Base-by-base conservation (phyloP, 1,284 basidiomycete species). In the Boletus smithii region DNA sequence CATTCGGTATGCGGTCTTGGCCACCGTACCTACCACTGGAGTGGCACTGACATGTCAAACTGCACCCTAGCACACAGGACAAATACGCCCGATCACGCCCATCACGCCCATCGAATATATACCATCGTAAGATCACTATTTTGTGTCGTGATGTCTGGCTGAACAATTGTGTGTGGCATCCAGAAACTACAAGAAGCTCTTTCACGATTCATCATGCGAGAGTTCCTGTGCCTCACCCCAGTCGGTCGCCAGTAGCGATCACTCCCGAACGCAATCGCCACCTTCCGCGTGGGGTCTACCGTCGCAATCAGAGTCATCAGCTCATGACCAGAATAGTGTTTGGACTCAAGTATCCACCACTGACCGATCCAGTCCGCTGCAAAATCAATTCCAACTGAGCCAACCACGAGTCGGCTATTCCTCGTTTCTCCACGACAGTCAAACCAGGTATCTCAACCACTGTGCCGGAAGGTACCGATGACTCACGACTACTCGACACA, bases 401-500 rank as follows among this genome's bases (percentile, higher is more conserved):
- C 71, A 73, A 53, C 74, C 76, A 46, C 73, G 77, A 34, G 75
- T 80, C 37, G 76, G 75, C 55, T 71, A 76, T 30, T 73, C 80
- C 17, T 80, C 79, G 35, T 72, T 81, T 47, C 65, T 82, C 27
- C 68, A 75, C 18, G 74, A 77, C 48, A 65, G 73, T 46, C 75
- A 73, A 51, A 72, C 69, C 45, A 75, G 77, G 80, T 79, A 65
- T 53, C 63, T 63, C 44, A 46, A 44, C 43, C 42, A 33, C 33
- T 49, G 26, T 53, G 23, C 34, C 38, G 44, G 31, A 23, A 37
- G 32, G 51, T 51, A 33, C 33, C 31, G 27, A 46, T 51, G 32
- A 53, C 57, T 68, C 26, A 69, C 51, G 51, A 43, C 32, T 51
- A 39, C 20, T 37, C 37, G 37, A 59, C 51, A 54, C 54, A 57